Evolutionary conservation across 1,284 basidiomycete species (phyloP), one percentile per base, ranked within the genome.

Genomic region (Marasmius sp.): DNA sequence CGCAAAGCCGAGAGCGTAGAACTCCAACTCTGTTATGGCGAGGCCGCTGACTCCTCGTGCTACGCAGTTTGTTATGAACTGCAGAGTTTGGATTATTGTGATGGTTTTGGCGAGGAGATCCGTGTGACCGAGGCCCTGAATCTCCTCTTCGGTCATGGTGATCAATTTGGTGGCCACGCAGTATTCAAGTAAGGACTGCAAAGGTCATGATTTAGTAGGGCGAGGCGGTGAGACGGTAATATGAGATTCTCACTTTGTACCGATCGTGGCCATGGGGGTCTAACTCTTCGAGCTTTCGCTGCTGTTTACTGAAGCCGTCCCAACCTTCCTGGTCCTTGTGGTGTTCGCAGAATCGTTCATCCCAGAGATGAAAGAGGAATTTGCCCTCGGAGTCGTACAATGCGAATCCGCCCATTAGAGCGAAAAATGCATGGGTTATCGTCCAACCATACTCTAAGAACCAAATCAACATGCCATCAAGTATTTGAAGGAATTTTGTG

Each of bases 31-130:
- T 0, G 72, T 73, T 5, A 76, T 27, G 0, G 65, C 57, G 0
- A 78, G 69, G 6, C 61, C 33, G 10, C 67, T 37, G 1, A 38
- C n/a, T 36, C 52, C 59, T 9, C 77, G 69, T 3, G 68, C 69
- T 6, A 69, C 54, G 48, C 69, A 68, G 48, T 77, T 74, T 1
- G 68, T n/a, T 16, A 70, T 57, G 59, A 78, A 77, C 74, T 75
- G 76, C 6, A 61, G 58, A 1, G 69, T 70, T 53, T 78, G 76
- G 20, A 67, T 8, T 2, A 75, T 20, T 1, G 71, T 70, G n/a
- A 76, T 33, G 0, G 52, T 60, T 60, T 75, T 77, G 0, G 69
- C 55, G n/a, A 77, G 50, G 8, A 47, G 51, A 45, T 77, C 74
- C 0, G 66, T 66, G 43, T 72, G 73, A 62, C 72, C 74, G 27